Evolutionary conservation across 371 early-diverging fungal species (phyloP).

Genomic region (Syncephalastrum monosporum): DNA sequence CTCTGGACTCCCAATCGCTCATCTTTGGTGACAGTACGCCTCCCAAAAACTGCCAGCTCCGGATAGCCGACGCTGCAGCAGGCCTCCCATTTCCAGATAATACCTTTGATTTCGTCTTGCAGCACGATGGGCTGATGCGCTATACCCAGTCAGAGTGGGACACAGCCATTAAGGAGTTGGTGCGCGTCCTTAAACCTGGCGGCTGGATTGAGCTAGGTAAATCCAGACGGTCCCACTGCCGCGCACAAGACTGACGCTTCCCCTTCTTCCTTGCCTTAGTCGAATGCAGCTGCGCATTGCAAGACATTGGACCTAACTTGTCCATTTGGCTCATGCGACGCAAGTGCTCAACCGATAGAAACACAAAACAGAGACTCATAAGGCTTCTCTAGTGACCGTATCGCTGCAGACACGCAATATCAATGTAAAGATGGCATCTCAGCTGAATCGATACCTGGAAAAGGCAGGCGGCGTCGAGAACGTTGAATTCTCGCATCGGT

Average conservation of each 20-base stretch:
- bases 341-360: slow-evolving; percentile 10
- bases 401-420: slow-evolving; percentile 42
- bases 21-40: slow-evolving; percentile 15
- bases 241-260: not conserved
- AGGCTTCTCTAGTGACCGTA: slow-evolving; percentile 28
- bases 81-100: slow-evolving; percentile 25
- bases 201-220: slow-evolving; percentile 28
- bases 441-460: slow-evolving; percentile 23
- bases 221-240: not conserved
- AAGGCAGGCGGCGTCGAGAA: slow-evolving; percentile 9
- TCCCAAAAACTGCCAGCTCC: slow-evolving; percentile 42
- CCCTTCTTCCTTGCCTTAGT: slow-evolving; percentile 5
- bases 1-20: not conserved
- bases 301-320: slow-evolving; percentile 45
- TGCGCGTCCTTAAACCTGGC: slow-evolving; percentile 26
- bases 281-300: slow-evolving; percentile 24
- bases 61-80: slow-evolving; percentile 24
- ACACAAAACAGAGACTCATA: not conserved
- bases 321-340: slow-evolving; percentile 49
- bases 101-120: slow-evolving; percentile 24
- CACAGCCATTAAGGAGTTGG: slow-evolving; percentile 15
- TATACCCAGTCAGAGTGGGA: slow-evolving; percentile 22
- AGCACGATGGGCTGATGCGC: slow-evolving; percentile 16
- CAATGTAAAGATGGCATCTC: slow-evolving; percentile 24
- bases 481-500: slow-evolving; percentile 30